Conservation (phyloP, 2,329 filamentous ascomycete genomes). For the Zalaria obscura region DNA sequence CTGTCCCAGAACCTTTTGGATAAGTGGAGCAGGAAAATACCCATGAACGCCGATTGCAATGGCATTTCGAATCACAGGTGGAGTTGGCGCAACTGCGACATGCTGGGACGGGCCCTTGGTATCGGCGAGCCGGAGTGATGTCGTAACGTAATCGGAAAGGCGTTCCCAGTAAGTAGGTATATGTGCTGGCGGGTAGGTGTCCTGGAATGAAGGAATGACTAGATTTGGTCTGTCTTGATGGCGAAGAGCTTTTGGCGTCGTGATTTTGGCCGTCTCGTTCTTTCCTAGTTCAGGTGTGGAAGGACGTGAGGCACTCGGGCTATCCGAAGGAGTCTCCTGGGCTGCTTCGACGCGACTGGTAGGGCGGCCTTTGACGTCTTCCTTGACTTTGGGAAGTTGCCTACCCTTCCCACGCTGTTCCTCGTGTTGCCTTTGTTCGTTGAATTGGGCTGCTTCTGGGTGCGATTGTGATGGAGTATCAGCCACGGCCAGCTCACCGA, state of each 20-base stretch:
- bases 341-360: not conserved
- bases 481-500: constrained; percentile 35
- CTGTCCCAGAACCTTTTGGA: constrained; percentile 85
- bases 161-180: constrained; percentile 30
- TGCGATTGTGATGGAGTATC: constrained; percentile 35
- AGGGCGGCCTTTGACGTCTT: not conserved
- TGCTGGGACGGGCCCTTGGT: constrained; percentile 42
- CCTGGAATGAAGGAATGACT: constrained; percentile 53
- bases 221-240: constrained; percentile 38
- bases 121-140: constrained; percentile 17
- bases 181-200: constrained; percentile 43
- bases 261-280: not conserved
- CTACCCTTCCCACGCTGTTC: constrained; percentile 11
- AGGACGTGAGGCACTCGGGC: not conserved
- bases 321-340: not conserved
- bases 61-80: constrained; percentile 60
- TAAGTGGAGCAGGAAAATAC: constrained; percentile 73
- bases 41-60: constrained; percentile 91
- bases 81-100: constrained; percentile 54
- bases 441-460: constrained; percentile 37
- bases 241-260: constrained; percentile 1
- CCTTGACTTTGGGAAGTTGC: constrained; percentile 9
- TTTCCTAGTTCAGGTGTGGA: not conserved
- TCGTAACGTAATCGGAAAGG: constrained; percentile 21
- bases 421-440: constrained; percentile 21